A percentile compares a stretch with the other conserved stretches of the same genome.
Conservation (phyloP, 2,329 filamentous ascomycete species). For the Geosmithia flava region DNA sequence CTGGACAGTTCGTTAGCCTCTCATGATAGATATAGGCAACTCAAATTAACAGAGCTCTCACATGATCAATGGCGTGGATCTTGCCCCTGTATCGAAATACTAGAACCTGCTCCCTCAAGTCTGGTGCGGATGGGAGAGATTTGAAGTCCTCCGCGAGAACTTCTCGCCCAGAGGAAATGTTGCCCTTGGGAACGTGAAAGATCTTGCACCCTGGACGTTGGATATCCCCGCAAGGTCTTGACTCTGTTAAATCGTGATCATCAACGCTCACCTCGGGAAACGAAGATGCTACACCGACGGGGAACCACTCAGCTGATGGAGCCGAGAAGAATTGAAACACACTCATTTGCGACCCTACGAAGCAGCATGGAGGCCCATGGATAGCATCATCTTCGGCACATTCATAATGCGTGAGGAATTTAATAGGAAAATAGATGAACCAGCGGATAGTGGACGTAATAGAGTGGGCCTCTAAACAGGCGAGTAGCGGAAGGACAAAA, state of each 20-base stretch:
- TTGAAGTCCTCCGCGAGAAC: constrained; percentile 19
- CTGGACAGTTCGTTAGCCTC: constrained; percentile 17
- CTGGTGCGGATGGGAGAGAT: constrained; percentile 15
- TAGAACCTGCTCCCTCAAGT: constrained; percentile 47
- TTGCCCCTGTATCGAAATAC: constrained; percentile 52
- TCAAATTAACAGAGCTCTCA: constrained; percentile 21
- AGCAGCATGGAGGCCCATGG: not conserved
- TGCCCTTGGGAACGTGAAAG: constrained; percentile 33
- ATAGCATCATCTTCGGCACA: no score
- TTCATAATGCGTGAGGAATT: no score
- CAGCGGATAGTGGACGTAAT: no score
- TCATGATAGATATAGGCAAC: not conserved
- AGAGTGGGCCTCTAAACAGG: no score
- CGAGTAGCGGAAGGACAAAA: no score
- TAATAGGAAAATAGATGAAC: no score
- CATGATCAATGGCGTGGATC: constrained; percentile 58
- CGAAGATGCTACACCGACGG: constrained; percentile 38
- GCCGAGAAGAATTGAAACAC: not conserved
- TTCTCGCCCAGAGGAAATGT: constrained; percentile 21
- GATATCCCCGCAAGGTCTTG: not conserved
- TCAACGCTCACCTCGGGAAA: constrained; percentile 29
- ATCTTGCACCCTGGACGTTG: constrained; percentile 42
- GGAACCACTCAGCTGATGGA: constrained; percentile 29
- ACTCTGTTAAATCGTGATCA: not conserved
- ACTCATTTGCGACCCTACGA: not conserved